Base-by-base conservation (phyloP, 257 asterid species). In the Coffea canephora region DNA sequence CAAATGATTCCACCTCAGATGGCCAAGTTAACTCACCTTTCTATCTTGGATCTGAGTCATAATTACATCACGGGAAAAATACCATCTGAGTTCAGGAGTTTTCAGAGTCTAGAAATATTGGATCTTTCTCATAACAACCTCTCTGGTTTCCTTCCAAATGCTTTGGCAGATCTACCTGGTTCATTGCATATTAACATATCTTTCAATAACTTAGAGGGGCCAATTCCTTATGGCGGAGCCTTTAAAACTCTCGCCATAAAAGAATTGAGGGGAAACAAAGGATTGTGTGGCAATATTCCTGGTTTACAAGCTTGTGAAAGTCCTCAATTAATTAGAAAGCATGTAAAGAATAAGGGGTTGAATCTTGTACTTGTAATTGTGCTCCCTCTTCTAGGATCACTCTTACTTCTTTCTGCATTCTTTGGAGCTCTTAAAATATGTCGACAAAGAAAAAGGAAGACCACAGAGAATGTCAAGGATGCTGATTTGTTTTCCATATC, bases 131-230 rank as follows among this genome's bases (percentile, higher is more conserved):
- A 76, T 5, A 87, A 87, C 74, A 68, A 85, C 46, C 49, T 89
- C 48, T 84, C 87, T 6, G 92, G 92, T 50, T 23, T 75, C 16
- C 74, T 88, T 23, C 89, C 91, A 0, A 71, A 80, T 1, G 68
- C 66, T 25, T 71, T 86, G 69, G 75, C 52, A 13, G 75, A 76
- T 36, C 49, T 84, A 55, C 11, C 80, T 13, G 71, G 76, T 39
- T 73, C 80, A 64, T 46, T 57, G 5, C 59, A 64, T 23, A 69
- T 88, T 34, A 55, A 86, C 65, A 21, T 88, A 62, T 88, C 89
- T 15, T 77, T 74, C 82, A 88, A 88, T 81, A 78, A 83, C 73
- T 76, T 89, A 31, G 88, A 79, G 16, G 89, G 92, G 45, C 81
- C 88, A 50, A 59, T 87, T 52, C 92, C 89, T 0, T 18, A 73